Percentiles rank a stretch among this genome's conserved stretches.
Conservation (phyloP, 2,329 filamentous ascomycete genomes). For the Calonectria leucothoes region DNA sequence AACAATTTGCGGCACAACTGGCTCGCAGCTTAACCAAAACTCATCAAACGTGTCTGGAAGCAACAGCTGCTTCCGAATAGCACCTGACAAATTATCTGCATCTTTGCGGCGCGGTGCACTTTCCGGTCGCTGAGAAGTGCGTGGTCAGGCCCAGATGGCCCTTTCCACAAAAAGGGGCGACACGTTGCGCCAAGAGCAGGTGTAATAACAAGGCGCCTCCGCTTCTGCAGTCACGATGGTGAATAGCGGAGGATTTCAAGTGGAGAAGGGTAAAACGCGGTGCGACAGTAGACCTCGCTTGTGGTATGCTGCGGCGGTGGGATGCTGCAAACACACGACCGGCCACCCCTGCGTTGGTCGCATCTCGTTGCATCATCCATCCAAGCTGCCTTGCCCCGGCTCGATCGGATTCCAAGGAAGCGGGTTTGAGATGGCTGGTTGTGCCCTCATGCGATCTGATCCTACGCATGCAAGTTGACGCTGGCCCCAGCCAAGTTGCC, state of each 20-base stretch:
- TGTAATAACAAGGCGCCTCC: not conserved
- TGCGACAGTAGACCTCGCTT: slow-evolving; percentile 11
- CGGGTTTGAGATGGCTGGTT: not conserved
- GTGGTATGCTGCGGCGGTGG: not conserved
- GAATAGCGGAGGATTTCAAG: not conserved
- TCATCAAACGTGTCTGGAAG: not conserved
- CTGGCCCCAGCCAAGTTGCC: not conserved
- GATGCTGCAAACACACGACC: not conserved
- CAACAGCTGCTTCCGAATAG: not conserved
- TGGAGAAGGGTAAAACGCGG: slow-evolving; percentile 1
- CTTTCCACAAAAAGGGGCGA: not conserved
- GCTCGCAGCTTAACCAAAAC: not conserved
- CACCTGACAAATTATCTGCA: not conserved
- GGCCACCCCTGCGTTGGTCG: slow-evolving; percentile 7
- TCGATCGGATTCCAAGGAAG: slow-evolving; percentile 14
- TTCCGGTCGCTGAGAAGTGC: not conserved
- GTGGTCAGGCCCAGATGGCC: not conserved
- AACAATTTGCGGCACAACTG: not conserved
- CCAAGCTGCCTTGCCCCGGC: not conserved
- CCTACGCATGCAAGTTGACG: slow-evolving; percentile 21
- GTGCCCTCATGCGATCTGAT: slow-evolving; percentile 9
- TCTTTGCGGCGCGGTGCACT: not conserved
- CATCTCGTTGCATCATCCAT: not conserved
- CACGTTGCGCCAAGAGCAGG: not conserved
- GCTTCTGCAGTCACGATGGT: not conserved